Evolutionary conservation across 306 rosid species (phyloP).

Genomic region (Cucurbita ficifolia): DNA sequence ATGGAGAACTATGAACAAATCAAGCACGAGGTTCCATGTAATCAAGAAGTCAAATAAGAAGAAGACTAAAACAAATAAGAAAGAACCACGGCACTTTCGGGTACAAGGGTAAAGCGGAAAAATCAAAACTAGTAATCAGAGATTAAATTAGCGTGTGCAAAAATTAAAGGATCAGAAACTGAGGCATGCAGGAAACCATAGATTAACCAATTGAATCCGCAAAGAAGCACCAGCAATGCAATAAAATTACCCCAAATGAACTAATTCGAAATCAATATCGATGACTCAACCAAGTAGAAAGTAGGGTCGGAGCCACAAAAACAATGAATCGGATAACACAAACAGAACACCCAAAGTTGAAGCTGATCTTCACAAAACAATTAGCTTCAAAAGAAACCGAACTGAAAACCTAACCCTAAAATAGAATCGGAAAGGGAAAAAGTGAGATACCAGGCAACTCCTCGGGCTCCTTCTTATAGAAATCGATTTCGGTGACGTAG

Average conservation of each 20-base stretch:
- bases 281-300: neutral
- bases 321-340: neutral
- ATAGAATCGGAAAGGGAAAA: neutral
- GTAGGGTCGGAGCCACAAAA: neutral
- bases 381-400: neutral
- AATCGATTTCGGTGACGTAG: constrained; percentile 55
- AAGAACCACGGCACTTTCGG: neutral
- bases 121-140: neutral
- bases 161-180: neutral
- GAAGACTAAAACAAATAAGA: neutral
- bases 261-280: neutral
- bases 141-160: neutral
- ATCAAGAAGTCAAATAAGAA: neutral
- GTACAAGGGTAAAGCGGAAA: neutral
- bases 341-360: neutral
- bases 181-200: neutral
- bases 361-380: neutral
- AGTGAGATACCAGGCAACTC: constrained; percentile 59
- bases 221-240: neutral
- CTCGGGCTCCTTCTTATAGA: constrained; percentile 79
- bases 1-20: neutral
- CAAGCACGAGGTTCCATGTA: neutral
- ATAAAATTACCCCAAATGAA: neutral
- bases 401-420: neutral
- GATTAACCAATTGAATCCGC: neutral